These are phyloP conservation scores for Posidonia oceanica DNA, from an alignment of 116 monocot species.

Conservation along the genomic window DNA sequence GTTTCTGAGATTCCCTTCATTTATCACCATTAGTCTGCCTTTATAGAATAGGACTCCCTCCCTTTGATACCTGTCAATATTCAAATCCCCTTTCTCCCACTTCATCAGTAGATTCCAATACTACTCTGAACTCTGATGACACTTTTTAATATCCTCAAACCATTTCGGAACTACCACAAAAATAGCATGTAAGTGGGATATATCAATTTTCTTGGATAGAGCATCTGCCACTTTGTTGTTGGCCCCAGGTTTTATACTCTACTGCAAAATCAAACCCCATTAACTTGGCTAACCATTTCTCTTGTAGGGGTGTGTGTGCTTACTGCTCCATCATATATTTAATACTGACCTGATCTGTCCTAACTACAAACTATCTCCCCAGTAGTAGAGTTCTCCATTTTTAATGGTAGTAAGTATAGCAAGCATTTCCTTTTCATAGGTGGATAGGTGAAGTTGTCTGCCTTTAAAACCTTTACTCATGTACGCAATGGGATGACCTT, in stretches of 20 bases:
- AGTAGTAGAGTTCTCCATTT: not conserved
- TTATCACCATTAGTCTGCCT: not conserved
- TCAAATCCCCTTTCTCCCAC: not conserved
- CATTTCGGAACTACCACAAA: not conserved
- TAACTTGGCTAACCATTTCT: not conserved
- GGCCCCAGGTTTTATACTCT: not conserved
- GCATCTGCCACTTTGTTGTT: not conserved
- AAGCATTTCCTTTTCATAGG: not conserved
- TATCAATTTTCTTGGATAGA: not conserved
- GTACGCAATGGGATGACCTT: not conserved
- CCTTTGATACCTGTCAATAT: too few relatives aligned
- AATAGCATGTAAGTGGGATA: too few relatives aligned
- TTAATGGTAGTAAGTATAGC: not conserved
- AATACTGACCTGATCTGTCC: not conserved
- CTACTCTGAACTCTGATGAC: not conserved
- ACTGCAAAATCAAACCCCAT: not conserved
- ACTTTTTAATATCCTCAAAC: not conserved
- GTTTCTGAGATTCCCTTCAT: not conserved
- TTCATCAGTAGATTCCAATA: too few relatives aligned
- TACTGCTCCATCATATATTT: not conserved
- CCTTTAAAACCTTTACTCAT: not conserved
- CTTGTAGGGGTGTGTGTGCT: not conserved
- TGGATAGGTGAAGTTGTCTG: not conserved
- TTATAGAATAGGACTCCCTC: not conserved
- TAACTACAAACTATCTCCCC: not conserved